Conservation (phyloP, 495 filamentous ascomycete genomes). For the Collariella sp. region DNA sequence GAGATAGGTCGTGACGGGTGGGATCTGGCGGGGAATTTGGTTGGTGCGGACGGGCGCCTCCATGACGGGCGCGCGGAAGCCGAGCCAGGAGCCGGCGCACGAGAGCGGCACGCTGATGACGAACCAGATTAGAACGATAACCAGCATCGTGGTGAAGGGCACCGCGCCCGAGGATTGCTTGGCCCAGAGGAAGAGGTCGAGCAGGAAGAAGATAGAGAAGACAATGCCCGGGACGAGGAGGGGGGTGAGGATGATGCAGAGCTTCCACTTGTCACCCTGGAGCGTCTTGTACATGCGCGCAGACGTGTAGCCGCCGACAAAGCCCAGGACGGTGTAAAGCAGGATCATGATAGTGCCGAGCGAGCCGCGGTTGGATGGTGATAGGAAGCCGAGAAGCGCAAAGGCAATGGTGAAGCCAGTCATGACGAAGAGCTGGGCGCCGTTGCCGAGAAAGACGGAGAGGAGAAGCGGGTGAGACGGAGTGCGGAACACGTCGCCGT, state of each 20-base stretch:
- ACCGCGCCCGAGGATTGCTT: slow-evolving; percentile 86
- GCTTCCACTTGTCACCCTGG: slow-evolving; percentile 86
- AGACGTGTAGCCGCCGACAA: slow-evolving; percentile 87
- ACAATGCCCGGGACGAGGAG: slow-evolving; percentile 78
- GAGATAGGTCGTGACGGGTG: slow-evolving; percentile 69
- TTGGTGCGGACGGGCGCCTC: slow-evolving; percentile 85
- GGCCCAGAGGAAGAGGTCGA: slow-evolving; percentile 94
- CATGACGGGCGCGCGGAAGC: slow-evolving; percentile 58
- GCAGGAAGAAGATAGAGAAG: slow-evolving; percentile 81
- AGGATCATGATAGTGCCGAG: slow-evolving; percentile 85
- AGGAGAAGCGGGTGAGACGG: slow-evolving; percentile 75
- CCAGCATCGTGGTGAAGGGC: slow-evolving; percentile 92
- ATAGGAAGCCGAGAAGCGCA: slow-evolving; percentile 87
- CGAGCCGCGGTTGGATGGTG: slow-evolving; percentile 87
- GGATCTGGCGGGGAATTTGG: slow-evolving; percentile 95
- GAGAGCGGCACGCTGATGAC: slow-evolving; percentile 87
- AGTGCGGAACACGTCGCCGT: slow-evolving; percentile 92
- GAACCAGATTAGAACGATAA: slow-evolving; percentile 92
- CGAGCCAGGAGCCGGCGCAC: slow-evolving; percentile 85
- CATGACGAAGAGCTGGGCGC: slow-evolving; percentile 96
- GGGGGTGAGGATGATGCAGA: slow-evolving; percentile 82
- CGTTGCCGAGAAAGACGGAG: slow-evolving; percentile 84
- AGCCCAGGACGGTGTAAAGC: slow-evolving; percentile 86
- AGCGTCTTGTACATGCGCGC: slow-evolving; percentile 86
- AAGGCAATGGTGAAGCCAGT: slow-evolving; percentile 88